These are phyloP conservation scores for Pichia scutulata DNA, from an alignment of 805 yeast species.

Conservation along the genomic window DNA sequence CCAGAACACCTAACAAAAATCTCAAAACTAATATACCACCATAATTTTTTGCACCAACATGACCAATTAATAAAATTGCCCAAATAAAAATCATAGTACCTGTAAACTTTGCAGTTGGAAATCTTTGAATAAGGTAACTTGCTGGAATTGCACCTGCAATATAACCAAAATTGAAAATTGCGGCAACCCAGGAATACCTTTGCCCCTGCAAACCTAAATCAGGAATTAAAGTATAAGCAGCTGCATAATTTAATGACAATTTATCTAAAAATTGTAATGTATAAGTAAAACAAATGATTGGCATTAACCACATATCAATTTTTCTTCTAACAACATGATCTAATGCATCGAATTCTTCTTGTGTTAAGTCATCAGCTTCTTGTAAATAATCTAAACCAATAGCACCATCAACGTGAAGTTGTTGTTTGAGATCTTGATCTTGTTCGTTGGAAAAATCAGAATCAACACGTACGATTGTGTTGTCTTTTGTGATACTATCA, in stretches of 20 bases:
- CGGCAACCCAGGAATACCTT: constrained; percentile 39
- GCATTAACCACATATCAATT: constrained; percentile 19
- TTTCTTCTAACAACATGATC: constrained; percentile 6
- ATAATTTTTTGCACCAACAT: constrained; percentile 25
- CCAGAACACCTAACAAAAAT: constrained; percentile 37
- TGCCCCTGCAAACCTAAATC: constrained; percentile 35
- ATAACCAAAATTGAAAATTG: constrained; percentile 33
- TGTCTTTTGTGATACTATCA: not conserved
- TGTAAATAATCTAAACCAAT: not conserved
- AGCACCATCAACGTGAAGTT: not conserved
- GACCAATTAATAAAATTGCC: constrained; percentile 51
- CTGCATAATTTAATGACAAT: constrained; percentile 35
- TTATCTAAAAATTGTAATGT: constrained; percentile 31
- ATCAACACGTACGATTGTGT: not conserved
- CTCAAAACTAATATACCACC: constrained; percentile 36
- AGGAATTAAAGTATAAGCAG: constrained; percentile 35
- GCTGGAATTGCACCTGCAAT: constrained; percentile 38
- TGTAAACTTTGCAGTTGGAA: constrained; percentile 47
- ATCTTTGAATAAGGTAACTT: constrained; percentile 32
- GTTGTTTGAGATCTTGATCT: not conserved
- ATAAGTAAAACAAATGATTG: constrained; percentile 25
- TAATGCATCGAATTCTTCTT: not conserved
- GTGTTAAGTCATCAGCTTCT: not conserved
- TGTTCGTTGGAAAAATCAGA: not conserved
- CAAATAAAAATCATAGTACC: constrained; percentile 47